Evolutionary conservation across 805 yeast species (phyloP), one percentile per base, ranked within the genome.

Genomic region (Myxozyma vanderwaltii): DNA sequence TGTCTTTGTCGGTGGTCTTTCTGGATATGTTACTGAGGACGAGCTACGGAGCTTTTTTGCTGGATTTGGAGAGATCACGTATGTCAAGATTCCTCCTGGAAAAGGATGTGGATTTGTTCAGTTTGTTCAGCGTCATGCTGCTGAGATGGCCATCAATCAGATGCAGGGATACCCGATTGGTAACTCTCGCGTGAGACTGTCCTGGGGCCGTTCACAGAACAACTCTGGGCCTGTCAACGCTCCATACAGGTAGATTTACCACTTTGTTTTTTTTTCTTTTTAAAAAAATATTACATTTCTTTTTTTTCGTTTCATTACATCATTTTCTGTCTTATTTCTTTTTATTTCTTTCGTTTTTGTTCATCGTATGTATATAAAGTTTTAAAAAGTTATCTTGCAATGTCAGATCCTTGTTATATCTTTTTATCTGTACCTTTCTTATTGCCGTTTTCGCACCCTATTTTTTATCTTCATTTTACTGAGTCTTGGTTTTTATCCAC

Each of bases 141-240:
- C 97, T 1, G 97, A 91, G 73, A 80, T 80, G 55, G 96, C 97
- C 10, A 88, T 91, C 63, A 78, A 82, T 36, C 87, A 86, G 63
- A 87, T 91, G 95, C 96, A 91, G 74, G 96, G 96, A 8, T 89
- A 84, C 70, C 89, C 90, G 38, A 86, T 91, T 67, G 92, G 91
- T 51, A 91, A 89, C 58, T 86, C 89, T 58, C 80, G 92, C 62
- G 85, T 91, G 50, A 79, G 96, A 67, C 79, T 91, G 58, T 86
- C 92, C 53, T 91, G 97, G 97, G 97, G 97, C 31, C 81, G 90
- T 66, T 82, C 88, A 15, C 74, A 73, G 57, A 68, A 64, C 59
- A 68, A 70, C 50, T 65, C 61, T 33, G 69, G 65, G 31, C 63
- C 69, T 5, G 68, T 68, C 52, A 64, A 61, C 41, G 68, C 71